Evolutionary conservation across 2,329 filamentous ascomycete genomes (phyloP), one percentile per base, ranked within the genome.

Genomic region (Epichloe baconii): DNA sequence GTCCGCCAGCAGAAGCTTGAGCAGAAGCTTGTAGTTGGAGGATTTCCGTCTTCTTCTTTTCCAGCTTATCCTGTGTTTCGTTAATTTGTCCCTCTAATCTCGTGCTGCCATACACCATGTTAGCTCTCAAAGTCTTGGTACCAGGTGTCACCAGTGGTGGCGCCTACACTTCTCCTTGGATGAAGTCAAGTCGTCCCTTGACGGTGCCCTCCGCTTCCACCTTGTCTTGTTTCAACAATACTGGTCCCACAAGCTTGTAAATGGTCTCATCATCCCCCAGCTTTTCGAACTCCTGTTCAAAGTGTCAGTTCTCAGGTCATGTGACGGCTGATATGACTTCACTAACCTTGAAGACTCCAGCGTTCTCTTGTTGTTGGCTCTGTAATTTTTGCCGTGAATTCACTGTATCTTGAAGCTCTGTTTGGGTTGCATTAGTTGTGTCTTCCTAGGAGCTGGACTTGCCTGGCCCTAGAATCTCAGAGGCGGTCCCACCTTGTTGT

Each of bases 231-330:
- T 97, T 96, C 62, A 98, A 69, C 38, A 98, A 72, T 6, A 97
- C 87, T 0, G 93, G 93, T 0, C 93, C 93, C 45, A 95, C 82
- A 42, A 96, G 80, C 71, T 97, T 98, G 79, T 95, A 98, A 67
- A 98, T 95, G 56, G 82, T 88, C 62, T 94, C 86, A 59, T 85
- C 85, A 38, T 90, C 84, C 60, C 79, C 79, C 53, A 97, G 75
- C 50, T 78, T 76, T 41, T 80, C 76, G 66, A 97, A 97, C 68
- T 97, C 91, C 83, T 93, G 56, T 36, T n/a, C 8, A 5, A 35
- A 4, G 8, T 15, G 31, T 45, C 19, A 45, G 48, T 36, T 44
- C 7, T 31, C 19, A n/a, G 3, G 10, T 11, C 8, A 21, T 17
- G 31, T 17, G 2, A 8, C 11, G 26, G 15, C 21, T 12, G 43